Evolutionary conservation across 225 moss, liverwort and hornwort genomes (phyloP).

Genomic region (Antitrichia curtipendula): DNA sequence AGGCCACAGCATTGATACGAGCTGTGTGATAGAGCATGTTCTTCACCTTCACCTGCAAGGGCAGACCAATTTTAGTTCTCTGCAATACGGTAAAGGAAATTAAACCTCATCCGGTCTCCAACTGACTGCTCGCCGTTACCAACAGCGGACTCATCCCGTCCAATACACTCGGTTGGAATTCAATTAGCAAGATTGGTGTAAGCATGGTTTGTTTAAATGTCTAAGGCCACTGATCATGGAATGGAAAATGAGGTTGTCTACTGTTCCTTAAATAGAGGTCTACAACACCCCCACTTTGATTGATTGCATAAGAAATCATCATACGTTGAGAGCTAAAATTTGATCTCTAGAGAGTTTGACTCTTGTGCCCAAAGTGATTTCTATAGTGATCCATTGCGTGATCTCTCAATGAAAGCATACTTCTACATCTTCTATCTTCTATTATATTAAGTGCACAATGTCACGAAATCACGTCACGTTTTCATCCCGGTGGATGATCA

Average conservation of each 20-base stretch:
- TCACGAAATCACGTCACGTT: not conserved
- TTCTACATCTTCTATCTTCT: not conserved
- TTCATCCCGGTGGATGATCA: not conserved
- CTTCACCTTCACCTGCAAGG: constrained; percentile 79
- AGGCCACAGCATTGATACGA: constrained; percentile 66
- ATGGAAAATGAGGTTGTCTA: not conserved
- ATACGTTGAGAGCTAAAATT: not conserved
- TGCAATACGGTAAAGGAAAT: not conserved
- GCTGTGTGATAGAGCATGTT: constrained; percentile 97
- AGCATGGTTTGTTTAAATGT: not conserved
- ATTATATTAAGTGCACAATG: not conserved
- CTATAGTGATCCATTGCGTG: not conserved
- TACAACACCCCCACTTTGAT: not conserved
- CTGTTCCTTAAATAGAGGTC: not conserved
- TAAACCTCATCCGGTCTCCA: not conserved
- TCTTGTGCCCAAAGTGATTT: not conserved
- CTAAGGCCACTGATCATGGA: not conserved
- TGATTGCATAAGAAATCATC: not conserved
- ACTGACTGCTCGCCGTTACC: not conserved
- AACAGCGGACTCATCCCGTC: not conserved
- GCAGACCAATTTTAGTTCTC: not conserved
- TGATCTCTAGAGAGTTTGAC: not conserved
- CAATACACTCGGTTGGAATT: not conserved
- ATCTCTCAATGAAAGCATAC: not conserved
- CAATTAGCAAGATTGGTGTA: not conserved